Evolutionary conservation across 441 rosid genomes (phyloP).

Genomic region (Populus trichocarpa): DNA sequence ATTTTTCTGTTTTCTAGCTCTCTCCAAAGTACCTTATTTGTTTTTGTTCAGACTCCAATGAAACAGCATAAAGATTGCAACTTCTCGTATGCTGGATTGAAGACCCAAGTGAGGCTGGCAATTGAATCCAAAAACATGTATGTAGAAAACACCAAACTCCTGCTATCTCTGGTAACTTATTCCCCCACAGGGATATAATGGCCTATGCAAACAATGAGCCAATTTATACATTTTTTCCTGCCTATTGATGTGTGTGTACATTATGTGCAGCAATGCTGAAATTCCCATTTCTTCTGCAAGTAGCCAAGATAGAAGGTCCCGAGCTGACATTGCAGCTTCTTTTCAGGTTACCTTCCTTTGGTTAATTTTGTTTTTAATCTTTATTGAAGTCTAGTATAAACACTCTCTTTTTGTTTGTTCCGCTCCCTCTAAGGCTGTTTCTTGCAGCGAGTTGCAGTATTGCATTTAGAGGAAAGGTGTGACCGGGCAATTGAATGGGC

Average conservation of each 20-base stretch:
- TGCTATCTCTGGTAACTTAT: constrained; percentile 10
- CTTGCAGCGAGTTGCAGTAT: constrained; percentile 82
- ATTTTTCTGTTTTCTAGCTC: constrained; percentile 2
- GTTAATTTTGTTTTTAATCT: background rate
- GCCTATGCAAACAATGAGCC: background rate
- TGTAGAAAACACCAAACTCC: constrained; percentile 15
- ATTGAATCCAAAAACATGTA: constrained; percentile 85
- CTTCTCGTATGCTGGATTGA: constrained; percentile 94
- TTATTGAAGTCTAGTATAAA: background rate
- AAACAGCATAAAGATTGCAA: constrained; percentile 89
- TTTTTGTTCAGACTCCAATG: constrained; percentile 69
- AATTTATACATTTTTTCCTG: background rate
- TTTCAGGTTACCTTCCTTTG: constrained; percentile 59
- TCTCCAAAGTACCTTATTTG: constrained; percentile 10
- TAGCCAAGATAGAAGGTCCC: constrained; percentile 60
- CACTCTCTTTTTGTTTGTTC: background rate
- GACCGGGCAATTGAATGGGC: constrained; percentile 94
- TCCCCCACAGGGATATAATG: background rate
- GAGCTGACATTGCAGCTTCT: constrained; percentile 95
- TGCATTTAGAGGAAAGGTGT: constrained; percentile 93
- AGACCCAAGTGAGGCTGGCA: constrained; percentile 90
- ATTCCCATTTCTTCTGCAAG: constrained; percentile 69
- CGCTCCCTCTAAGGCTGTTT: constrained; percentile 6
- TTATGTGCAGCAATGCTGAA: constrained; percentile 53
- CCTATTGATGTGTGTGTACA: constrained; percentile 17